Conservation (phyloP, 2,329 filamentous ascomycete species). For the Colletotrichum sublineola region DNA sequence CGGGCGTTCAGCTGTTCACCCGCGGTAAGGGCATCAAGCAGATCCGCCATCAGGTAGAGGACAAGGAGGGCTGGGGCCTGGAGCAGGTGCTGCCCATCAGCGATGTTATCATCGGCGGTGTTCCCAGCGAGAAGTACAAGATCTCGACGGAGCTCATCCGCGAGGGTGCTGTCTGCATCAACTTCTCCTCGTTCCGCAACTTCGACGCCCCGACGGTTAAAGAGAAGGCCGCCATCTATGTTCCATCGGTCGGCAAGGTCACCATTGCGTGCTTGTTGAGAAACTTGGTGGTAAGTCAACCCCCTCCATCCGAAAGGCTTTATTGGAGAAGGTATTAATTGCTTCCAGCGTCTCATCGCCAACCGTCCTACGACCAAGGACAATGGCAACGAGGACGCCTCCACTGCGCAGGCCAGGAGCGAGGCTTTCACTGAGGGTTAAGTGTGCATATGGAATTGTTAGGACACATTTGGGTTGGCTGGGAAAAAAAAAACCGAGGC, state of each 20-base stretch:
- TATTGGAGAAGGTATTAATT: constrained; percentile 1
- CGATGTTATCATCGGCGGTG: constrained; percentile 94
- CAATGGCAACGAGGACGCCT: constrained; percentile 48
- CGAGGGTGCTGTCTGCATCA: constrained; percentile 97
- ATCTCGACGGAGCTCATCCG: constrained; percentile 86
- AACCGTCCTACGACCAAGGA: constrained; percentile 59
- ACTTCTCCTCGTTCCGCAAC: constrained; percentile 96
- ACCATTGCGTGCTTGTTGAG: constrained; percentile 92
- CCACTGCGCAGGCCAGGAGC: constrained; percentile 53
- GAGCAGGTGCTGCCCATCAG: constrained; percentile 87
- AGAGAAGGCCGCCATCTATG: constrained; percentile 96
- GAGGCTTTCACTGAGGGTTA: constrained; percentile 59
- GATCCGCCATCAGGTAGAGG: constrained; percentile 85
- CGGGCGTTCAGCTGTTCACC: constrained; percentile 91
- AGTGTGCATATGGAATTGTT: constrained; percentile 14
- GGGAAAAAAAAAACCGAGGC: constrained; percentile 3
- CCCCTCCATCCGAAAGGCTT: too few relatives aligned
- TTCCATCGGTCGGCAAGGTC: constrained; percentile 96
- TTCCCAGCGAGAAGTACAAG: constrained; percentile 90
- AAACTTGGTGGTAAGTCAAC: constrained; percentile 82
- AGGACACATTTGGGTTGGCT: constrained; percentile 14
- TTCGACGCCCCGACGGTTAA: constrained; percentile 88
- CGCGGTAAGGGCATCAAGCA: constrained; percentile 89
- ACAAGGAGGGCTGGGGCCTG: constrained; percentile 83
- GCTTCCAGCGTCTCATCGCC: constrained; percentile 63